A percentile compares a stretch with the other conserved stretches of the same genome.
Evolutionary conservation across 2,329 filamentous ascomycete species (phyloP).

Genomic region (Cytospora mali): DNA sequence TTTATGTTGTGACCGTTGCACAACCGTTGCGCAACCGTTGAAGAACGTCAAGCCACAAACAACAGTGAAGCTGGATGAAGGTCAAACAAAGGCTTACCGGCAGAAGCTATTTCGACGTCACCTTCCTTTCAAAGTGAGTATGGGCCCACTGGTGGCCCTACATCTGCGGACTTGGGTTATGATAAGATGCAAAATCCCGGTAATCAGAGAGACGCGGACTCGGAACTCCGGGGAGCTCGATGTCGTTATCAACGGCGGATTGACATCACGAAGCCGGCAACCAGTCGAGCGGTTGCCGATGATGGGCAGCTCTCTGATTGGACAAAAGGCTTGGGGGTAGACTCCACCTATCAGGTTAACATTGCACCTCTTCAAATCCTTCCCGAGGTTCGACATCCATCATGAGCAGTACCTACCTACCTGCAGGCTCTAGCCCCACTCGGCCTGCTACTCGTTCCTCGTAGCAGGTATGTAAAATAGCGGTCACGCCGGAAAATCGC

Average conservation of each 20-base stretch:
- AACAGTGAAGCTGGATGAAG: background rate
- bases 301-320: slow-evolving; percentile 10
- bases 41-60: slow-evolving; percentile 1
- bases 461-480: too few species aligned
- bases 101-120: background rate
- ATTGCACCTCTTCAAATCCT: background rate
- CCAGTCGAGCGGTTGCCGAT: slow-evolving; percentile 8
- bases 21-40: slow-evolving; percentile 3
- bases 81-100: background rate
- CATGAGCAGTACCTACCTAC: too few species aligned
- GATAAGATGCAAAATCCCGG: background rate
- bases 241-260: slow-evolving; percentile 21
- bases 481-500: too few species aligned
- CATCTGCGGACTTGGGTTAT: slow-evolving; percentile 5
- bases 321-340: background rate
- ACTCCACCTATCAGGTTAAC: background rate
- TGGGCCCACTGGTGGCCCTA: slow-evolving; percentile 3
- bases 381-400: background rate
- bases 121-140: background rate
- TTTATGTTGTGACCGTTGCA: background rate
- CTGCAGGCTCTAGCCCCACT: too few species aligned
- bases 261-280: slow-evolving; percentile 24
- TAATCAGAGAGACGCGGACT: background rate
- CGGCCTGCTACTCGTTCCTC: too few species aligned
- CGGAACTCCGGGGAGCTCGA: background rate